Base-by-base conservation (phyloP, 148 eudicot species). In the Rheum nobile region DNA sequence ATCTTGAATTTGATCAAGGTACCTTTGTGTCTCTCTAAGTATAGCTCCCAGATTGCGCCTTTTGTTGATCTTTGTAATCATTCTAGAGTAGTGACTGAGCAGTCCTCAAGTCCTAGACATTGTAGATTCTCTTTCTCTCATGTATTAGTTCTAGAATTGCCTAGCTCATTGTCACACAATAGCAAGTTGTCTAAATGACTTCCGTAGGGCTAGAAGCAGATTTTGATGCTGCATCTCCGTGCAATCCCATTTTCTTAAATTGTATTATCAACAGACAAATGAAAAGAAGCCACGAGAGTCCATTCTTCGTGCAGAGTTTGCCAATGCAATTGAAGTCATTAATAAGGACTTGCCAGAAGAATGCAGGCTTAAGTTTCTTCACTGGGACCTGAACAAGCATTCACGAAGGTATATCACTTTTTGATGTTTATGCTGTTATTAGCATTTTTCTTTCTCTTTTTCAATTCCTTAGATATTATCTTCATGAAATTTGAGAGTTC, bases 1-100 rank as follows among this genome's bases (percentile, higher is more conserved):
- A 79, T 95, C 46, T 74, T 95, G 80, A 95, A 88, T 85, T 85
- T 95, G 78, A 76, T 92, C 43, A 95, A 92, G 99, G 97, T 91
- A 67, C 47, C 21, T 43, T 39, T 43, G 8, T 22, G 48, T 71
- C 48, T 71, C 44, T 71, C 34, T 3, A 39, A 71, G 73, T 71
- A 21, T 71, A 65, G 38, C 39, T 65, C 21, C 32, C 39, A 65
- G 7, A 65, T 65, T 32, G 39, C 22, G 8, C 39, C 69, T 31
- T 65, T 65, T 4, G 32, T 31, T 59, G 37, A 28, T 61, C 37
- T 61, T 13, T 14, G 35, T 65, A 16, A 34, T 65, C 70, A 2
- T 29, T 29, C 22, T 6, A 32, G 41, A 29, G 39, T 65, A 65
- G 68, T 29, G 37, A 31, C 19, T 28, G 38, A 32, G 70, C 41